Evolutionary conservation across 2,329 filamentous ascomycete species (phyloP), one percentile per base, ranked within the genome.

Genomic region (Arthroderma sp.): DNA sequence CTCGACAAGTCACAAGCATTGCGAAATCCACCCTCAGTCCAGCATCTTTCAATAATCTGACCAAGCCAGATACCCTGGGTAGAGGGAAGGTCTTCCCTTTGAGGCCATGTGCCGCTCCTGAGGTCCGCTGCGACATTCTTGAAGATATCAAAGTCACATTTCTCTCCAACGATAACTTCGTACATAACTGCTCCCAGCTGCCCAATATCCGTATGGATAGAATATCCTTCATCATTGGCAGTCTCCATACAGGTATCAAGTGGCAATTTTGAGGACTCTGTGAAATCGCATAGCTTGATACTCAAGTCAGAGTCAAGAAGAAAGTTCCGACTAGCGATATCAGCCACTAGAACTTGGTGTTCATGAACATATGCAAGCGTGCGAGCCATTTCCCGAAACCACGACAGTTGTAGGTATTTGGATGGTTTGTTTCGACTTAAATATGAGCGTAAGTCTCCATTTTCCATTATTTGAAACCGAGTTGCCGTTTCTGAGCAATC

Each of bases 111-210:
- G 15, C 15, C 15, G 15, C 15, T 22, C 15, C 15, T 22, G 15
- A 22, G 15, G 3, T 22, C 11, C 11, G 32, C 8, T 32, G 47
- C 46, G 42, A 48, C 45, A 32, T 54, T 38, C 42, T 55, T 46
- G 32, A 48, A 53, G 6, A 61, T 42, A 43, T 58, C 53, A 38
- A 59, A 55, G 31, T 54, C 49, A 44, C 49, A 58, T 9, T 46
- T 45, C 4, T 46, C 31, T 7, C 50, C 50, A 10, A 55, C 55
- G 4, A 55, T 42, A 11, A 61, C 47, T 46, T 60, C 53, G 42
- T 56, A 62, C 29, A 60, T 57, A 10, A 61, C 57, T 29, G 53
- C 48, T 5, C 57, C 58, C 15, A 62, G 51, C 27, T 54, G 52
- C 2, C 55, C 56, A 40, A 63, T 56, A 45, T 62, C 57, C 9